These are phyloP conservation scores for Hemileccinum rubropunctum DNA, from an alignment of 768 basidiomycete genomes.

Conservation along the genomic window DNA sequence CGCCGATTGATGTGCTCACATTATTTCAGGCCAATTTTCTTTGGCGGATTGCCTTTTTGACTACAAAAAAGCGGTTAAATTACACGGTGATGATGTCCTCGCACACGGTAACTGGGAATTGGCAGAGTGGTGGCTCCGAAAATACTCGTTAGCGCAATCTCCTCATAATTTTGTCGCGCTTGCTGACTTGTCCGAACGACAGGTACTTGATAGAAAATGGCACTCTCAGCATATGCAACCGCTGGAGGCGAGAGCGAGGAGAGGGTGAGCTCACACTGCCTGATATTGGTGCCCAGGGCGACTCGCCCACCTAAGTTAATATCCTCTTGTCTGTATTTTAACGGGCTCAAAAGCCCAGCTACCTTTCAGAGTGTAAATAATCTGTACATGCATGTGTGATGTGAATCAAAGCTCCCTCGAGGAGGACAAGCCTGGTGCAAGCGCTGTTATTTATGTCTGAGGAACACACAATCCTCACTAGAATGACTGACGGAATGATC, in stretches of 20 bases:
- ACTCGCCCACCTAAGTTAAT: conserved; percentile 26
- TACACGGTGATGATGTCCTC: conserved; percentile 92
- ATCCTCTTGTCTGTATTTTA: conserved; percentile 8
- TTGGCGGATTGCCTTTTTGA: conserved; percentile 78
- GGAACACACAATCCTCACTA: background rate
- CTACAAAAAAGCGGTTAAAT: conserved; percentile 61
- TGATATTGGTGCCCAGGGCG: conserved; percentile 45
- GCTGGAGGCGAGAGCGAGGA: conserved; percentile 86
- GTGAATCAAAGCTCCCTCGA: background rate
- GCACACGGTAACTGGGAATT: conserved; percentile 91
- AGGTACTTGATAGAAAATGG: conserved; percentile 80
- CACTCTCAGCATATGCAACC: conserved; percentile 70
- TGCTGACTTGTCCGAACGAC: conserved; percentile 2
- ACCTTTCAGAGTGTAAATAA: conserved; percentile 5
- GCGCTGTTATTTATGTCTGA: no score
- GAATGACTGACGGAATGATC: conserved; percentile 9
- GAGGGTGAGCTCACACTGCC: conserved; percentile 64
- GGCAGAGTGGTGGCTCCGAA: conserved; percentile 74
- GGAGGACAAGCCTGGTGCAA: no score
- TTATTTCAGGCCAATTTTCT: conserved; percentile 63
- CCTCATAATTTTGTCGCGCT: background rate
- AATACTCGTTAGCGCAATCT: conserved; percentile 59
- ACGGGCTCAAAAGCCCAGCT: background rate
- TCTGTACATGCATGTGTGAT: conserved; percentile 5
- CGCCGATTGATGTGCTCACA: conserved; percentile 4